phyloP scores from a whole-genome alignment of 257 asterid species.

The Fraxinus cuspidata region DNA sequence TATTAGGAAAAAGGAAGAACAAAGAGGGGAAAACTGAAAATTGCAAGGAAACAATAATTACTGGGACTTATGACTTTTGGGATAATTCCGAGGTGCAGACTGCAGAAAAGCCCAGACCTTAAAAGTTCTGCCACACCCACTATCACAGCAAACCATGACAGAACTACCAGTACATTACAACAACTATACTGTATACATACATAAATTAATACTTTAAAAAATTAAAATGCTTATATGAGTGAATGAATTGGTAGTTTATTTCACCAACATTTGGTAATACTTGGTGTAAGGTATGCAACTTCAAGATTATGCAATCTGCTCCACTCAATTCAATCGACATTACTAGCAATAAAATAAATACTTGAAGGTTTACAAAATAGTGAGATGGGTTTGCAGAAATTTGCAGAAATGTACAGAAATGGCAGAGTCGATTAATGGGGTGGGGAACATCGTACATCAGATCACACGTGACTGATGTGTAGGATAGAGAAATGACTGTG shows the following conservation, averaged over 20 bases:
- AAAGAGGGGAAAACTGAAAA: constrained; percentile 11
- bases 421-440: constrained; percentile 24
- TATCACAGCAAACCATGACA: constrained; percentile 36
- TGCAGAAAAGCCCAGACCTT: background rate
- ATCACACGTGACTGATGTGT: constrained; percentile 57
- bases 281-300: background rate
- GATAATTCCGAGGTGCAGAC: constrained; percentile 50
- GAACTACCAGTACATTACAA: constrained; percentile 15
- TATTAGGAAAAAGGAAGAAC: background rate
- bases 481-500: constrained; percentile 22
- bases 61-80: constrained; percentile 38
- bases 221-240: constrained; percentile 31
- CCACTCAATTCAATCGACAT: too few relatives aligned
- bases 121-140: constrained; percentile 3
- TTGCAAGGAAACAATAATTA: constrained; percentile 17
- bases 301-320: background rate
- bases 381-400: constrained; percentile 10
- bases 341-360: too few relatives aligned
- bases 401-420: constrained; percentile 31
- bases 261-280: constrained; percentile 7
- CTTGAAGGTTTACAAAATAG: too few relatives aligned
- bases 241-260: constrained; percentile 26
- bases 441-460: constrained; percentile 47
- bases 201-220: background rate
- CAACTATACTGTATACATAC: background rate